Evolutionary conservation across 164 flowering plant species (phyloP), one percentile per base, ranked within the genome.

Genomic region (Berberis vulgaris): DNA sequence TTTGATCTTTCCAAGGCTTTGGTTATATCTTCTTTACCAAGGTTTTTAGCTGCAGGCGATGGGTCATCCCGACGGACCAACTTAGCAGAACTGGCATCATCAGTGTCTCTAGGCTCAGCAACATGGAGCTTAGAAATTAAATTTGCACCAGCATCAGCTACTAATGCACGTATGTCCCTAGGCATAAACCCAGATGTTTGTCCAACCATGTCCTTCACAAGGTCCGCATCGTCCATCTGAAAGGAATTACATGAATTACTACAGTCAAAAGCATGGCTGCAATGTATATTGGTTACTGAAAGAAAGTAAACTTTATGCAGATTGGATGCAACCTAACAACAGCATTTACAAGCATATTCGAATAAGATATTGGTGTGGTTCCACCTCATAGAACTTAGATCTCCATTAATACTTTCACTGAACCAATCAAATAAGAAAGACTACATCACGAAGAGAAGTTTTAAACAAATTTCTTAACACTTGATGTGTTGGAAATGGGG

Each of bases 171-270:
- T 64, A 94, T 65, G 73, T 94, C 98, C 69, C 94, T 80, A 6
- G 93, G 88, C 84, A 84, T 81, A 71, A 87, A 91, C 67, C 98
- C 98, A 63, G 96, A 82, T 59, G 96, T 94, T 76, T 88, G 96
- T 55, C 85, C 88, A 73, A 80, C 86, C 46, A 91, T 62, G 54
- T 83, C 90, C 74, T 86, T 86, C 60, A 86, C 60, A 71, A 78
- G 60, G 55, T 81, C 88, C 74, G 81, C 87, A 45, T 49, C 58
- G 57, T 67, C 73, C 63, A 49, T 63, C 98, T 94, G 83, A 62
- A 59, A 74, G 63, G 61, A 76, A 70, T 43, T 2, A 50, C 56
- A 55, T 69, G 57, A 73, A 7, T 26, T 40, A 60, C 72, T 57
- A 79, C 26, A 72, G 64, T 61, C 47, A 71, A 61, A 39, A 57